Evolutionary conservation across 371 early-diverging fungal genomes (phyloP).

Genomic region (Mortierella sp.): DNA sequence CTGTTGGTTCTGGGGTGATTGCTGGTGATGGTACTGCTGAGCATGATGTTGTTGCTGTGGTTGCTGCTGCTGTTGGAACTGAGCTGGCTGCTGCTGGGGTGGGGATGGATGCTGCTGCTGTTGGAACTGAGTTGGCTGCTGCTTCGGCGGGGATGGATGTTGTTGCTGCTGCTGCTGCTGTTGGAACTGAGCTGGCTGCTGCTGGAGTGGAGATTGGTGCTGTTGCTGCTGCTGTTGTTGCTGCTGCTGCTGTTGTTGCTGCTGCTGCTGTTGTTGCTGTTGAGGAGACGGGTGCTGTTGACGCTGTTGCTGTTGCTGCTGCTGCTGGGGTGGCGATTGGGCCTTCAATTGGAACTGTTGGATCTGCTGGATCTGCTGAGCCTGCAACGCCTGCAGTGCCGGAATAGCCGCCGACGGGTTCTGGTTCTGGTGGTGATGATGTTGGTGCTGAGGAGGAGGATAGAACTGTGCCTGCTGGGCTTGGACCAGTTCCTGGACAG

Average conservation of each 20-base stretch:
- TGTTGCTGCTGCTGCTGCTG: slow-evolving; percentile 22
- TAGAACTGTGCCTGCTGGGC: slow-evolving; percentile 1
- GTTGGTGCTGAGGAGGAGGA: background rate
- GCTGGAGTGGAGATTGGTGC: background rate
- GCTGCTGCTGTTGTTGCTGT: slow-evolving; percentile 1
- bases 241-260: slow-evolving; percentile 14
- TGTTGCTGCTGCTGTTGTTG: slow-evolving; percentile 18
- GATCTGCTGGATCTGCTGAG: background rate
- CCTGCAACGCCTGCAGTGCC: background rate
- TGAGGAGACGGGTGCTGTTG: slow-evolving; percentile 11
- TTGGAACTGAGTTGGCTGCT: slow-evolving; percentile 5
- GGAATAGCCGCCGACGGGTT: background rate
- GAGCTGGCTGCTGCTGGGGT: slow-evolving; percentile 11
- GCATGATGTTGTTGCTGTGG: slow-evolving; percentile 14
- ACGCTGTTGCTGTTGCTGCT: background rate
- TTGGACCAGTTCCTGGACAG: background rate
- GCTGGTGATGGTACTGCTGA: slow-evolving; percentile 15
- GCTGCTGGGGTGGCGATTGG: slow-evolving; percentile 7
- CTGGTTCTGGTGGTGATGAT: background rate
- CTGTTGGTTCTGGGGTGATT: background rate
- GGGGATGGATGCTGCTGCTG: slow-evolving; percentile 13
- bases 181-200: slow-evolving; percentile 6
- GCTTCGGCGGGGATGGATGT: slow-evolving; percentile 3
- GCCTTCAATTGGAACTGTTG: slow-evolving; percentile 1
- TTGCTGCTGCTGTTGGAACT: slow-evolving; percentile 12